Percentiles rank a stretch among this genome's conserved stretches.
These are phyloP conservation scores for Xylaria digitata DNA, from an alignment of 2,329 filamentous ascomycete species.

Conservation along the genomic window DNA sequence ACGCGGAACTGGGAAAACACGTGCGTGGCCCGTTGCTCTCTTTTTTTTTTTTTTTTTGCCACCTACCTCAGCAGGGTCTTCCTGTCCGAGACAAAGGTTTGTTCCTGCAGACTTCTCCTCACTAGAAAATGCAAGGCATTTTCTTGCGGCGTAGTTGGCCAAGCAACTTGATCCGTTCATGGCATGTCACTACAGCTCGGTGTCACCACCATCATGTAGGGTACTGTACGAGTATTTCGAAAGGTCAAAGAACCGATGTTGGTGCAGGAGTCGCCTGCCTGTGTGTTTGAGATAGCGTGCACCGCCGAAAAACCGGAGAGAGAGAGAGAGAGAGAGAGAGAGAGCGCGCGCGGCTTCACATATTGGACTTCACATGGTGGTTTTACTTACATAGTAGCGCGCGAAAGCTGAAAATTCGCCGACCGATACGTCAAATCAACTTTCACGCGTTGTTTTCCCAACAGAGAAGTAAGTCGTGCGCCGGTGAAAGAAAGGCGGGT, in stretches of 20 bases:
- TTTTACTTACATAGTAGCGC: background rate
- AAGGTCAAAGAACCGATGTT: too few relatives aligned
- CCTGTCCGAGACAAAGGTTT: slow-evolving; percentile 22
- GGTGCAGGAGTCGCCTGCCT: too few relatives aligned
- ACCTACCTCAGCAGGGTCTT: slow-evolving; percentile 8
- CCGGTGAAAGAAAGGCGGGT: background rate
- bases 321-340: background rate
- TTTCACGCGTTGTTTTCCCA: background rate
- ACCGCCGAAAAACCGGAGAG: slow-evolving; percentile 10
- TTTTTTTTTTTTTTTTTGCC: background rate
- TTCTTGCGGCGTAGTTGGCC: slow-evolving; percentile 23
- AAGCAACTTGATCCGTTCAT: slow-evolving; percentile 17
- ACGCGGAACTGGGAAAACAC: slow-evolving; percentile 8
- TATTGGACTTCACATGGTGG: background rate
- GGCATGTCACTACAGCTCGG: slow-evolving; percentile 11
- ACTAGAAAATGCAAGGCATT: slow-evolving; percentile 31
- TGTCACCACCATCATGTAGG: slow-evolving; percentile 2
- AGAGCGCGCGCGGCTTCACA: too few relatives aligned
- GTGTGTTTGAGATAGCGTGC: background rate
- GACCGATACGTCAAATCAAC: background rate
- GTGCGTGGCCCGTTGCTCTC: slow-evolving; percentile 9
- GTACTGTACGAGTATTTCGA: slow-evolving; percentile 1
- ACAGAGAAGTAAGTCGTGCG: background rate
- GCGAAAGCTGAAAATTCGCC: slow-evolving; percentile 15
- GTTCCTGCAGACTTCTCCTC: slow-evolving; percentile 23